Evolutionary conservation across 495 filamentous ascomycete genomes (phyloP), one percentile per base, ranked within the genome.

Genomic region (Aspergillus panamensis): DNA sequence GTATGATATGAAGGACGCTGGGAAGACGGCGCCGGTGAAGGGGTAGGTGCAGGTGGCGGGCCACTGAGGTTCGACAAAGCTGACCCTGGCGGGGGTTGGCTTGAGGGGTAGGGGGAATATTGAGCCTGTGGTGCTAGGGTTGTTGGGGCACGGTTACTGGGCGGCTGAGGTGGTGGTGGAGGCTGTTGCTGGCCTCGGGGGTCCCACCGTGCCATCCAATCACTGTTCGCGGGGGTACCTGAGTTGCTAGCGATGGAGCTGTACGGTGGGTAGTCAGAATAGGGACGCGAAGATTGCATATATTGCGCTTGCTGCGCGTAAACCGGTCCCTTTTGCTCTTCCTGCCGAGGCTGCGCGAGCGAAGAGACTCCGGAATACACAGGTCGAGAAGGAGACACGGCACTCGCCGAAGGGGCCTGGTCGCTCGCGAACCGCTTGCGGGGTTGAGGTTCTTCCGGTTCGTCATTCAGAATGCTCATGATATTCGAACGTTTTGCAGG

Each of bases 401-500:
- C 55, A 35, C 62, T 62, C 20, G 55, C 58, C 3, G 45, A 47
- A 13, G 67, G 62, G 1, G 55, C 59, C 48, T 72, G 69, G 19
- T 79, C 74, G 50, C 68, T 71, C 42, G 76, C 74, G 57, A 77
- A 73, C 6, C 79, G 75, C 57, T 83, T 84, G 12, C 75, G 68
- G 17, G 79, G 79, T 51, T 79, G 78, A 17, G 79, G 79, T 25
- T 85, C 82, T 42, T 74, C 77, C 0, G 82, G 78, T 53, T 85
- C 82, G 39, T 82, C 80, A 58, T 84, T 84, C 29, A 85, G 66
- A 49, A 85, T 76, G 29, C 74, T 81, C 77, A 84, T 81, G 45
- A 85, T 83, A 40, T 80, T 84, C 14, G 82, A 84, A 30, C 77
- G 79, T 57, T 84, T 85, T 6, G 80, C 80, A 42, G 74, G 77